Conservation (phyloP, 305 asterid species). For the Plantago coronopus region DNA sequence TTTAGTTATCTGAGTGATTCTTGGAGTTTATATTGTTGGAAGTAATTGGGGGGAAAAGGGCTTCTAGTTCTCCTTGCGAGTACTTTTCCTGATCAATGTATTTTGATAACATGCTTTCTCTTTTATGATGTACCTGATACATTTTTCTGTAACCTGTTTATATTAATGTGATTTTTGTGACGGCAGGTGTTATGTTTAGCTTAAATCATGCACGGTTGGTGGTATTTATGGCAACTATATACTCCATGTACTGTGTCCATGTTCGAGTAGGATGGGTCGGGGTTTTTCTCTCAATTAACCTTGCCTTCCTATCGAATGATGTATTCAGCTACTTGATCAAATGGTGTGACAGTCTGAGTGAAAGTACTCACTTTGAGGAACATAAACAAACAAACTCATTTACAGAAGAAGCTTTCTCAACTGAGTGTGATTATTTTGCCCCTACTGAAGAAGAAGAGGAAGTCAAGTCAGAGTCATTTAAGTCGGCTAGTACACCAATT, state of each 20-base stretch:
- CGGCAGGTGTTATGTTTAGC: constrained; percentile 89
- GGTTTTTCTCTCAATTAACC: constrained; percentile 75
- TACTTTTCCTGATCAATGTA: neutral
- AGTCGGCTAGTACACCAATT: constrained; percentile 54
- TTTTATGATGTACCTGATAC: constrained; percentile 15
- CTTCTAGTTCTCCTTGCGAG: too few species aligned
- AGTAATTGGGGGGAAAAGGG: too few species aligned
- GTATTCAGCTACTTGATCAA: constrained; percentile 70
- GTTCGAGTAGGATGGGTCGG: constrained; percentile 89
- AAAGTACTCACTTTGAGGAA: constrained; percentile 63
- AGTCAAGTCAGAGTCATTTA: constrained; percentile 53
- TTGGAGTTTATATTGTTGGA: neutral
- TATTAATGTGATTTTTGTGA: constrained; percentile 22
- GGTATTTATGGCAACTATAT: constrained; percentile 77
- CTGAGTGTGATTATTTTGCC: constrained; percentile 57
- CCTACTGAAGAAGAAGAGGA: constrained; percentile 60
- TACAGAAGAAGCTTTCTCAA: constrained; percentile 58
- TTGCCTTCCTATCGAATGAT: constrained; percentile 84
- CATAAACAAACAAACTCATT: constrained; percentile 55
- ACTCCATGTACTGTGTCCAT: constrained; percentile 82
- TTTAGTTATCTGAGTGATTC: too few species aligned
- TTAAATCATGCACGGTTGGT: constrained; percentile 86
- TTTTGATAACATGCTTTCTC: too few species aligned
- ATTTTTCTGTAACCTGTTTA: constrained; percentile 26
- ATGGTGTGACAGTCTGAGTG: constrained; percentile 84